Conservation (phyloP, 176 grass and related monocot genomes). For the Ensete glaucum region DNA sequence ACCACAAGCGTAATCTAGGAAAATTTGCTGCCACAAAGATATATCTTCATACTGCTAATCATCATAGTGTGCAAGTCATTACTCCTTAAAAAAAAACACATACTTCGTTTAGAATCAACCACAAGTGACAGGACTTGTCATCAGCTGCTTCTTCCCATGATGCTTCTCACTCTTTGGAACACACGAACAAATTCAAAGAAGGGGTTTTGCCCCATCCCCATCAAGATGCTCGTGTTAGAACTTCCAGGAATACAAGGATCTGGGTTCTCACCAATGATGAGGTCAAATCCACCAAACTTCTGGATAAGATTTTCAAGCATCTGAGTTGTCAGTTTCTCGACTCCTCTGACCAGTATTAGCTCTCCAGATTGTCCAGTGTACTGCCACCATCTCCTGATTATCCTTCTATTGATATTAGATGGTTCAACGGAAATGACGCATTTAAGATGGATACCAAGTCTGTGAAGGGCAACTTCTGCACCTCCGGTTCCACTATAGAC, state of each 20-base stretch:
- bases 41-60: too few species aligned
- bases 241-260: conserved; percentile 19
- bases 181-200: conserved; percentile 69
- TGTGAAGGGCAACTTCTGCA: conserved; percentile 47
- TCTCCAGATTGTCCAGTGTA: conserved; percentile 47
- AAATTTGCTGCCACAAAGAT: too few species aligned
- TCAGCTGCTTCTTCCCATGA: conserved; percentile 30
- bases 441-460: conserved; percentile 56
- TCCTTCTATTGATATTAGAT: conserved; percentile 52
- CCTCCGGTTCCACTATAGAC: conserved; percentile 73
- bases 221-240: conserved; percentile 35
- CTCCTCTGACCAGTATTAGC: conserved; percentile 41
- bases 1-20: too few species aligned
- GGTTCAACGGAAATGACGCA: conserved; percentile 70
- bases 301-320: conserved; percentile 32
- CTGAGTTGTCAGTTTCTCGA: conserved; percentile 37
- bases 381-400: conserved; percentile 65
- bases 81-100: too few species aligned
- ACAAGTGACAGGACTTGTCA: background rate
- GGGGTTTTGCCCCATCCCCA: conserved; percentile 49
- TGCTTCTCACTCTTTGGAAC: conserved; percentile 44
- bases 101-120: too few species aligned
- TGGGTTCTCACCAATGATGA: conserved; percentile 48
- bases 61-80: too few species aligned
- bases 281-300: conserved; percentile 70